Base-by-base conservation (phyloP, 257 asterid genomes). In the Lycium ferocissimum region DNA sequence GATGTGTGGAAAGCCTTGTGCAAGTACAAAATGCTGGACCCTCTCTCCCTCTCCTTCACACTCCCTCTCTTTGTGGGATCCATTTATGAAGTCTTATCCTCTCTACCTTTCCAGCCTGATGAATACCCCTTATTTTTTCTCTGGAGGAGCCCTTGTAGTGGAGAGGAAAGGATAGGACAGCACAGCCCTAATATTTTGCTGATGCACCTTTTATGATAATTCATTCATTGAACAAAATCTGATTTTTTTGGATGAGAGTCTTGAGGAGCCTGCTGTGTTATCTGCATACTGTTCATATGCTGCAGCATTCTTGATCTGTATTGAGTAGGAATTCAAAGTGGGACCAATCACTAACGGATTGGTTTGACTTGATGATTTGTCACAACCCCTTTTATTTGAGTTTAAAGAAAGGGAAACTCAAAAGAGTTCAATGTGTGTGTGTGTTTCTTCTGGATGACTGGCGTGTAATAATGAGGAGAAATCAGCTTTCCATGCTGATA, bases 11-110 rank as follows among this genome's bases (percentile, higher is more conserved):
- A 80, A 83, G 87, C 86, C 71, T 83, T 79, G 83, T 59, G 37
- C 86, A 79, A 89, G 92, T 89, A 87, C 90, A 89, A 40, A 81
- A 11, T 79, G 85, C 86, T 15, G 87, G 91, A 75, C 86, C 86
- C 59, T 54, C 59, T 8, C 20, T 37, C 22, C 61, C 13, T 20
- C 20, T 75, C 61, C 61, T 49, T 35, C 81, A 7, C 56, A 57
- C 53, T 51, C 40, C 67, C 67, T 5, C 63, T 58, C 69, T 62
- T 2, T n/a, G 86, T 79, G 89, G 91, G 88, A 83, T 83, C 89
- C 86, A 71, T 72, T 65, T 62, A 49, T 72, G 8, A 83, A 83
- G 53, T 20, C 85, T 37, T 75, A 40, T 78, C 82, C 33, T 78
- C 61, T 15, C 12, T 73, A 76, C 20, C 47, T 67, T 81, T 81